phyloP scores from a whole-genome alignment of 1,284 basidiomycete species.

The Boletus mariae region DNA sequence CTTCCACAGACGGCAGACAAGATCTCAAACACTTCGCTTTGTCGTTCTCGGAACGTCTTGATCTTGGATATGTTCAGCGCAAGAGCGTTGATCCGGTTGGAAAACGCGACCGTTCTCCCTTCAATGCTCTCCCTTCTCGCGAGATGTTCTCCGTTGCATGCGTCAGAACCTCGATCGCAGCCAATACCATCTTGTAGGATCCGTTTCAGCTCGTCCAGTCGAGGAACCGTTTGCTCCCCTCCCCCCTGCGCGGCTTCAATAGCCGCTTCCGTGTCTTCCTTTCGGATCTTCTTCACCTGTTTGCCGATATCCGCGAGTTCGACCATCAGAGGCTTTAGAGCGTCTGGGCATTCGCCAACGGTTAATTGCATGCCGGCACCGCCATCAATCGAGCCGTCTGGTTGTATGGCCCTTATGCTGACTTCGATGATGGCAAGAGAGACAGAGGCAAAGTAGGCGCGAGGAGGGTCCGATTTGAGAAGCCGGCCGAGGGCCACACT shows the following conservation, averaged over 20 bases:
- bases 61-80: conserved; percentile 66
- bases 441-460: conserved; percentile 75
- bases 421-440: conserved; percentile 71
- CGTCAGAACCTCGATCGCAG: conserved; percentile 17
- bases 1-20: conserved; percentile 24
- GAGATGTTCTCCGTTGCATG: conserved; percentile 23
- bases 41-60: conserved; percentile 66
- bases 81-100: conserved; percentile 70
- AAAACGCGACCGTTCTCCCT: conserved; percentile 61
- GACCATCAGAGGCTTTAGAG: conserved; percentile 62
- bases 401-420: conserved; percentile 44
- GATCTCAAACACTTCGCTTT: conserved; percentile 69
- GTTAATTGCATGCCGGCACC: conserved; percentile 49
- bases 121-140: conserved; percentile 47
- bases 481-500: conserved; percentile 50
- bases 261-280: conserved; percentile 53
- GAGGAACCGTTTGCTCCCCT: conserved; percentile 42
- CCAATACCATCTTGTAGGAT: conserved; percentile 63
- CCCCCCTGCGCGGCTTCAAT: conserved; percentile 47
- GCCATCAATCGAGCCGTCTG: conserved; percentile 52
- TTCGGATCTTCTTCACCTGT: conserved; percentile 47
- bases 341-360: conserved; percentile 52
- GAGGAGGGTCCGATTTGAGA: conserved; percentile 57
- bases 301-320: conserved; percentile 61
- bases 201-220: conserved; percentile 56